Evolutionary conservation across 2,329 filamentous ascomycete species (phyloP).

Genomic region (Calonectria fujianensis): DNA sequence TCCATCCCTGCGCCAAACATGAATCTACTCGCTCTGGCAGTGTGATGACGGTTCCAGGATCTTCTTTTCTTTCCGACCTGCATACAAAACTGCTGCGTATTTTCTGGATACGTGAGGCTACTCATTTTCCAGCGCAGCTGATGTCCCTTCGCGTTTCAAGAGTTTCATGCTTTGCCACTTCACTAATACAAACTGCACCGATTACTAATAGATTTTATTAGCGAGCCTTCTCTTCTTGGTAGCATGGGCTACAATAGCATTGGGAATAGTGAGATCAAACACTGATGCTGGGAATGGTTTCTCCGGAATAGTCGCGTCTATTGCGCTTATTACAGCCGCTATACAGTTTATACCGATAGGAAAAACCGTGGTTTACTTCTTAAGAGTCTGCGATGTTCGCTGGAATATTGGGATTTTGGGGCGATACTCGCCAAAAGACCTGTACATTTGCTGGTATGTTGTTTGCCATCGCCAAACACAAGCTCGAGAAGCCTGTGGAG

Average conservation of each 20-base stretch:
- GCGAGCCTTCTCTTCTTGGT: conserved; percentile 78
- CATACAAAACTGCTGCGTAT: conserved; percentile 76
- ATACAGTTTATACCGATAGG: conserved; percentile 46
- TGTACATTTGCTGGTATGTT: conserved; percentile 74
- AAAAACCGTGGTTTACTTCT: conserved; percentile 50
- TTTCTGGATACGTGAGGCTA: conserved; percentile 75
- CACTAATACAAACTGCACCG: conserved; percentile 71
- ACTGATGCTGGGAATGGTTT: conserved; percentile 64
- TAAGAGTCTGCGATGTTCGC: conserved; percentile 66
- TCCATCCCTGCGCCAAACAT: conserved; percentile 63
- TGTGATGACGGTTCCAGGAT: conserved; percentile 71
- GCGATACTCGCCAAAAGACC: conserved; percentile 70
- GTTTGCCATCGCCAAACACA: conserved; percentile 55
- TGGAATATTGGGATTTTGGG: conserved; percentile 70
- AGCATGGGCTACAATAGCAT: conserved; percentile 71
- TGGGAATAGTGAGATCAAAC: conserved; percentile 64
- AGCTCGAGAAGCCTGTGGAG: conserved; percentile 47
- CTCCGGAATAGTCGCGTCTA: conserved; percentile 67
- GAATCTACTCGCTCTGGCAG: conserved; percentile 72
- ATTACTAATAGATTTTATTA: conserved; percentile 75
- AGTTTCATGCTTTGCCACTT: conserved; percentile 73
- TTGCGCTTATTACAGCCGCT: conserved; percentile 61
- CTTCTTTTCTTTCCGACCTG: conserved; percentile 76
- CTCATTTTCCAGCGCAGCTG: conserved; percentile 70
- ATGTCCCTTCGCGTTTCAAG: conserved; percentile 75